Conservation (phyloP, 305 asterid species). For the Striga hermonthica region DNA sequence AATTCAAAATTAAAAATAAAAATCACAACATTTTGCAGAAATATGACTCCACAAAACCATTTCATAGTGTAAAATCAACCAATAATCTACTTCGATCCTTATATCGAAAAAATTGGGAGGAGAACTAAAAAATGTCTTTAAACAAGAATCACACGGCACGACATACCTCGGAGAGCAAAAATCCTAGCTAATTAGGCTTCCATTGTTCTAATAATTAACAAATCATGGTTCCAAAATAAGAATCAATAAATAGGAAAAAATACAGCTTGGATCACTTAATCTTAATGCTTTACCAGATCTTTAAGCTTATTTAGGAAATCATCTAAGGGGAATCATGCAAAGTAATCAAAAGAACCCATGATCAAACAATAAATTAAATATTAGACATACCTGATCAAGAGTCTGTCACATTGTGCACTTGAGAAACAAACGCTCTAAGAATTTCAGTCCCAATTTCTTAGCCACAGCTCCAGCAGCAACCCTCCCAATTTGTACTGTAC, state of each 20-base stretch:
- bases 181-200: no score
- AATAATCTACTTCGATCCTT: no score
- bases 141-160: no score
- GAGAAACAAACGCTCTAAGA: conserved; percentile 95
- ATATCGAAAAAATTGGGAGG: no score
- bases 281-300: conserved; percentile 20
- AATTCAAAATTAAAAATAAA: no score
- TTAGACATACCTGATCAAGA: conserved; percentile 63
- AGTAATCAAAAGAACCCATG: conserved; percentile 21
- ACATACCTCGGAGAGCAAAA: no score
- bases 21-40: no score
- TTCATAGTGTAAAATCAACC: no score
- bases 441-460: conserved; percentile 90
- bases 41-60: no score
- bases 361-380: conserved; percentile 12
- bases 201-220: conserved; percentile 5
- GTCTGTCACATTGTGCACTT: conserved; percentile 76
- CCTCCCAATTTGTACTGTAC: conserved; percentile 91
- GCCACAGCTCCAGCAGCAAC: conserved; percentile 99
- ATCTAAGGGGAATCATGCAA: conserved; percentile 11
- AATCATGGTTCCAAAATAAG: conserved; percentile 16
- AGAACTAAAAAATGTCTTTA: no score
- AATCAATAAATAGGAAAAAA: conserved; percentile 12
- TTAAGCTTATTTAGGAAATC: conserved; percentile 7
- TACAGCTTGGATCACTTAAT: conserved; percentile 1